Conservation (phyloP, 306 rosid genomes). For the Vicia sativa region DNA sequence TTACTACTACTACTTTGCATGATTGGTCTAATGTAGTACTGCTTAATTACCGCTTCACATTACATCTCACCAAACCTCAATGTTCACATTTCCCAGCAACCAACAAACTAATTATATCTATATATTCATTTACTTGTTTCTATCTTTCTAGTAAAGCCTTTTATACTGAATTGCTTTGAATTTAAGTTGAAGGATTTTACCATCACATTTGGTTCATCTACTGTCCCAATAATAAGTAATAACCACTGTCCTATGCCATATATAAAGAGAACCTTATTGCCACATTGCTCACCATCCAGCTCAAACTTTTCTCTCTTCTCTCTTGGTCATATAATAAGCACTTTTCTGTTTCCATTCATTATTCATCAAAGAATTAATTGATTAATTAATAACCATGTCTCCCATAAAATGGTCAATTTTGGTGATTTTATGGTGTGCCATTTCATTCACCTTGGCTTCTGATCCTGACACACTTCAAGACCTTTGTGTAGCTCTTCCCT, state of each 20-base stretch:
- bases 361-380: no score
- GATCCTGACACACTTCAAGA: slow-evolving; percentile 64
- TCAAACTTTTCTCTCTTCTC: slow-evolving; percentile 30
- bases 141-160: slow-evolving; percentile 18
- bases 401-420: slow-evolving; percentile 35
- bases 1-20: no score
- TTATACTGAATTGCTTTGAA: slow-evolving; percentile 47
- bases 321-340: slow-evolving; percentile 6
- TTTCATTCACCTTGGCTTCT: slow-evolving; percentile 40
- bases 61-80: no score
- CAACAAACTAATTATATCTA: no score
- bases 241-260: slow-evolving; percentile 30
- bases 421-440: slow-evolving; percentile 35
- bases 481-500: slow-evolving; percentile 60
- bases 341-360: slow-evolving; percentile 6
- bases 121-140: no score
- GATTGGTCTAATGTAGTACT: no score
- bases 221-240: slow-evolving; percentile 1
- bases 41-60: no score
- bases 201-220: slow-evolving; percentile 40
- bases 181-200: slow-evolving; percentile 45
- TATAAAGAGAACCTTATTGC: slow-evolving; percentile 30
- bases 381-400: slow-evolving; percentile 37
- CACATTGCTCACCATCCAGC: slow-evolving; percentile 28
- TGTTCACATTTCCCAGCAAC: no score